Evolutionary conservation across 129 eudicot genomes (phyloP).

Genomic region (Kitagawia praeruptora): DNA sequence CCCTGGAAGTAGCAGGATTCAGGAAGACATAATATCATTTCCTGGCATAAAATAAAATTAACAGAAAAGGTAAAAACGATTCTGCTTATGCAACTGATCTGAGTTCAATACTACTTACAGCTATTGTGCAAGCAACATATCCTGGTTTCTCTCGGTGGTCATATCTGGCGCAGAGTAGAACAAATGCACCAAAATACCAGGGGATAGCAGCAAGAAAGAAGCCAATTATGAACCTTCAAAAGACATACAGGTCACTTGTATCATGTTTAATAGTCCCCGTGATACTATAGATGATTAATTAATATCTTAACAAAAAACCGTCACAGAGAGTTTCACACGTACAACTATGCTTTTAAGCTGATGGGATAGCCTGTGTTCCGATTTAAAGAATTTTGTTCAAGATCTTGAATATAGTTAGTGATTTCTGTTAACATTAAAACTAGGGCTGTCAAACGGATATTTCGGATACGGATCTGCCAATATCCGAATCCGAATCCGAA

Average conservation of each 20-base stretch:
- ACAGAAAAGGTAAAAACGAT: background rate
- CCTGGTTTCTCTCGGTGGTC: slow-evolving; percentile 94
- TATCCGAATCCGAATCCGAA: no score
- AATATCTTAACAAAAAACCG: background rate
- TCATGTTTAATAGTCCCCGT: background rate
- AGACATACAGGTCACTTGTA: slow-evolving; percentile 3
- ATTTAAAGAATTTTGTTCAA: background rate
- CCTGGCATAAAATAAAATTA: background rate
- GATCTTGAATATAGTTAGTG: background rate
- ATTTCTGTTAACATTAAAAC: background rate
- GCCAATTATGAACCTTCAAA: slow-evolving; percentile 78
- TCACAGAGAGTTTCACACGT: background rate
- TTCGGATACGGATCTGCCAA: no score
- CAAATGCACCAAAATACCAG: slow-evolving; percentile 73
- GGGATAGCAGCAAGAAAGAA: slow-evolving; percentile 81
- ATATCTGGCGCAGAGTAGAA: slow-evolving; percentile 56
- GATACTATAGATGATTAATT: background rate
- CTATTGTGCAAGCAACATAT: slow-evolving; percentile 72
- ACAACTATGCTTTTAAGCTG: background rate
- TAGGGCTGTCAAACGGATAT: no score
- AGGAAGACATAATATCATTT: background rate
- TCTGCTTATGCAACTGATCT: background rate
- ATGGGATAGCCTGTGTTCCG: background rate
- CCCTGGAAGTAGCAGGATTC: background rate
- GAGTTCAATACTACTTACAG: slow-evolving; percentile 44